Conservation (phyloP, 83 land plant genomes). For the Thuja plicata region DNA sequence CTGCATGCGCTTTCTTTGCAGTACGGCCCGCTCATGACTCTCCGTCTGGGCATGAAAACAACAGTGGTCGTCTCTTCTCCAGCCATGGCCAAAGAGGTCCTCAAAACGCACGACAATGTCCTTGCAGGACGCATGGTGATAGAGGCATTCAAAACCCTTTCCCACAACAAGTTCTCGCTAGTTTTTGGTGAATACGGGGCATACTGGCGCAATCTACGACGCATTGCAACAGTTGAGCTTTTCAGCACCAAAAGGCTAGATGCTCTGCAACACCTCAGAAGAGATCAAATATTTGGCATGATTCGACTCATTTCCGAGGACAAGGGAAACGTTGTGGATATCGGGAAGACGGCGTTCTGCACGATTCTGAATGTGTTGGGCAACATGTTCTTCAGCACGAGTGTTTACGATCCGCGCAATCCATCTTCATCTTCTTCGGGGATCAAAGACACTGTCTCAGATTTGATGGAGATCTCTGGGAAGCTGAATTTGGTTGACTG, state of each 20-base stretch:
- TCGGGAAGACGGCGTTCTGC: not conserved
- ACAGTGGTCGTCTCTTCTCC: conserved; percentile 43
- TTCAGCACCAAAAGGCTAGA: conserved; percentile 20
- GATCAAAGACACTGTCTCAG: not conserved
- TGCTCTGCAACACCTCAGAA: not conserved
- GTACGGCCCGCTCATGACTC: conserved; percentile 56
- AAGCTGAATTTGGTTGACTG: conserved; percentile 20
- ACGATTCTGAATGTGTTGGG: not conserved
- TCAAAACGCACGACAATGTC: conserved; percentile 46
- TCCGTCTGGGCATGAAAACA: conserved; percentile 40
- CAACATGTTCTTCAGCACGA: conserved; percentile 10
- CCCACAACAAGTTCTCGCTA: conserved; percentile 15
- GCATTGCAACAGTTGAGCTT: not conserved
- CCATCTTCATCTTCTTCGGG: not conserved
- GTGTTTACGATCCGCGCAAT: not conserved
- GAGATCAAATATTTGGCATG: conserved; percentile 21
- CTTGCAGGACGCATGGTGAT: conserved; percentile 52
- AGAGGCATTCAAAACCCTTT: not conserved
- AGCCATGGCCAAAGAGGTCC: conserved; percentile 32
- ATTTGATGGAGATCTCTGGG: conserved; percentile 8
- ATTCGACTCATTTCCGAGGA: conserved; percentile 19
- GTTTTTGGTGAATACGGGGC: conserved; percentile 1
- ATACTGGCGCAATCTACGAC: conserved; percentile 14
- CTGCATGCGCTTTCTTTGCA: conserved; percentile 17
- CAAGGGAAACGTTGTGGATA: not conserved